Evolutionary conservation across 495 filamentous ascomycete species (phyloP), one percentile per base, ranked within the genome.

Genomic region (Cercophora scortea): DNA sequence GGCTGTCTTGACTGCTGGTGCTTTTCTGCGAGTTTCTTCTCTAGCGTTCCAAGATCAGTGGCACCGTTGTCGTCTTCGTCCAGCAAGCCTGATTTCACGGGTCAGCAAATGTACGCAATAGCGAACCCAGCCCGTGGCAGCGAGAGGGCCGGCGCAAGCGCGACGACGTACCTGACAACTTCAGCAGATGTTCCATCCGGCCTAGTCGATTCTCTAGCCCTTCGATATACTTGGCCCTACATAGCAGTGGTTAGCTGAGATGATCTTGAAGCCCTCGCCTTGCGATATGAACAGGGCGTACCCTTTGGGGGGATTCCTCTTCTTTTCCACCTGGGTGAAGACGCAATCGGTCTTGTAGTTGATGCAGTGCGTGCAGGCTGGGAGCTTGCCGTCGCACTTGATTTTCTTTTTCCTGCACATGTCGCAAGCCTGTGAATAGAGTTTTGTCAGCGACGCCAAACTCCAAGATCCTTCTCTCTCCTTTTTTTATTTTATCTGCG

Each of bases 381-480:
- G 93, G 67, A 93, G 83, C 70, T 94, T 95, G 47, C 93, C 93
- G 64, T 98, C 94, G 70, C 93, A 98, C 71, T 97, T 97, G 64
- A 98, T 97, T 79, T 98, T 98, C 77, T 97, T 98, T 73, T 96
- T 96, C 56, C 93, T 82, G 64, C 93, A 98, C 92, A 96, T 95
- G 65, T 98, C 93, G 75, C 93, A 98, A 47, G 93, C 93, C 88
- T 92, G 66, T 39, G 52, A 48, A 7, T 16, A 38, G 19, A 38
- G 33, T 36, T 45, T 52, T 53, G 61, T 71, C 52, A 68, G 61
- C 59, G 33, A 48, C 49, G 47, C 53, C 32, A 13, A 33, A 12
- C 16, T 45, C 15, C n/a, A 15, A 38, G 36, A 13, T 3, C 36
- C 10, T 38, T 38, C 13, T 8, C 13, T 38, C 7, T 13, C 8